These are phyloP conservation scores for Tetradesmus obliquus DNA, from an alignment of 139 green algal species.

Conservation along the genomic window DNA sequence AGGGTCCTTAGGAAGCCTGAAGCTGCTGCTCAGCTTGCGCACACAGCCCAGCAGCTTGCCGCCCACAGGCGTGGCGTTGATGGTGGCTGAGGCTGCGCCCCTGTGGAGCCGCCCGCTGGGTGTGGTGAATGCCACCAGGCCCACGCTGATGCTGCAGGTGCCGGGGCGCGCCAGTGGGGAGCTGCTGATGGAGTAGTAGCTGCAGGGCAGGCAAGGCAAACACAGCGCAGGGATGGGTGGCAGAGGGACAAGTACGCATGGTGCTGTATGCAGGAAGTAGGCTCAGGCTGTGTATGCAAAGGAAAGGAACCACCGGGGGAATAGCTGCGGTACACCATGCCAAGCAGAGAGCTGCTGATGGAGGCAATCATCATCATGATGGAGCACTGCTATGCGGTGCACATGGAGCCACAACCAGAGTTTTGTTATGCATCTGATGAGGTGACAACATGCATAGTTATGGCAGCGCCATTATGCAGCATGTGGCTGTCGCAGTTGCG, in stretches of 20 bases:
- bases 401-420: no score
- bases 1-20: conserved; percentile 85
- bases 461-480: no score
- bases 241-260: background rate
- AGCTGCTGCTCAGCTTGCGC: conserved; percentile 60
- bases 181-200: conserved; percentile 94
- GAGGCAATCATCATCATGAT: no score
- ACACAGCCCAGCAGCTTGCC: conserved; percentile 34
- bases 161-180: conserved; percentile 59
- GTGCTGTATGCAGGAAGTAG: background rate
- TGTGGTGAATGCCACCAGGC: conserved; percentile 44
- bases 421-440: no score
- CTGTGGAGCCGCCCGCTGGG: conserved; percentile 53
- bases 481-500: background rate
- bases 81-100: conserved; percentile 19
- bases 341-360: no score
- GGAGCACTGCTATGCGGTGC: no score
- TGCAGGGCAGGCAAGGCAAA: background rate
- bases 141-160: conserved; percentile 38
- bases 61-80: background rate
- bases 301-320: no score
- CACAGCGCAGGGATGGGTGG: background rate
- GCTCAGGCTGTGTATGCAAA: background rate
- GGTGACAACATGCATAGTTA: no score
- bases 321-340: no score